These are phyloP conservation scores for Cladosporium velox DNA, from an alignment of 2,329 filamentous ascomycete genomes.

Conservation along the genomic window DNA sequence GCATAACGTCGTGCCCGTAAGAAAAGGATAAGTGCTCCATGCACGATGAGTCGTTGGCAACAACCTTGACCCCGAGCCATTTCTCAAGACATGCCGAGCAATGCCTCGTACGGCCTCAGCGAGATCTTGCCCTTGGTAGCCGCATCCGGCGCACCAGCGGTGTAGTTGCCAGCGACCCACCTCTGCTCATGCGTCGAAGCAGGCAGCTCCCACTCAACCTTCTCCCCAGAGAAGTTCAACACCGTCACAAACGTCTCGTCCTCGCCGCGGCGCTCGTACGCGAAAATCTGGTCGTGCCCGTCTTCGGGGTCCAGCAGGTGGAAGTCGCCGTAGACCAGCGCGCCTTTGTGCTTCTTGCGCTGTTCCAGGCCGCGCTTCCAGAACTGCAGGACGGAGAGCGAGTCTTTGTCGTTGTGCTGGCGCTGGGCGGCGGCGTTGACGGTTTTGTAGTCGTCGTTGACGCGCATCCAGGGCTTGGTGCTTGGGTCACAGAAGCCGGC, in stretches of 20 bases:
- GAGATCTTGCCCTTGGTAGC: slow-evolving; percentile 31
- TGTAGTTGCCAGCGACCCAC: slow-evolving; percentile 41
- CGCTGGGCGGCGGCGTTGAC: slow-evolving; percentile 62
- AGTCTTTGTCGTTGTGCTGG: slow-evolving; percentile 31
- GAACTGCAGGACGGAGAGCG: slow-evolving; percentile 57
- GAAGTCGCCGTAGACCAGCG: slow-evolving; percentile 65
- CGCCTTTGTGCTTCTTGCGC: slow-evolving; percentile 57
- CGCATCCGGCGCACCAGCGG: slow-evolving; percentile 32
- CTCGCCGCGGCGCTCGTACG: slow-evolving; percentile 37
- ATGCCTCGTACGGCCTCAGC: slow-evolving; percentile 38
- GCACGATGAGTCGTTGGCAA: not conserved
- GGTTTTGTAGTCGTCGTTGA: slow-evolving; percentile 55
- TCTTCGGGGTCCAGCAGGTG: slow-evolving; percentile 51
- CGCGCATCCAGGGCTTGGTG: slow-evolving; percentile 61
- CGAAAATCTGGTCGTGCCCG: slow-evolving; percentile 57
- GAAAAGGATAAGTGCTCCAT: not conserved
- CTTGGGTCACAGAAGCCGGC: slow-evolving; percentile 62
- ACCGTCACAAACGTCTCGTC: slow-evolving; percentile 37
- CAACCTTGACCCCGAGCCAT: not conserved
- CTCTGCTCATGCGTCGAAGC: slow-evolving; percentile 35
- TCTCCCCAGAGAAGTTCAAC: slow-evolving; percentile 39
- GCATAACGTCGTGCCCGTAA: not conserved
- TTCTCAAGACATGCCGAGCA: slow-evolving; percentile 30
- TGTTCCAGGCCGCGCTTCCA: slow-evolving; percentile 60
- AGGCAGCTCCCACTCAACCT: slow-evolving; percentile 39